These are phyloP conservation scores for Lactarius hatsudake DNA, from an alignment of 768 basidiomycete species.

Conservation along the genomic window DNA sequence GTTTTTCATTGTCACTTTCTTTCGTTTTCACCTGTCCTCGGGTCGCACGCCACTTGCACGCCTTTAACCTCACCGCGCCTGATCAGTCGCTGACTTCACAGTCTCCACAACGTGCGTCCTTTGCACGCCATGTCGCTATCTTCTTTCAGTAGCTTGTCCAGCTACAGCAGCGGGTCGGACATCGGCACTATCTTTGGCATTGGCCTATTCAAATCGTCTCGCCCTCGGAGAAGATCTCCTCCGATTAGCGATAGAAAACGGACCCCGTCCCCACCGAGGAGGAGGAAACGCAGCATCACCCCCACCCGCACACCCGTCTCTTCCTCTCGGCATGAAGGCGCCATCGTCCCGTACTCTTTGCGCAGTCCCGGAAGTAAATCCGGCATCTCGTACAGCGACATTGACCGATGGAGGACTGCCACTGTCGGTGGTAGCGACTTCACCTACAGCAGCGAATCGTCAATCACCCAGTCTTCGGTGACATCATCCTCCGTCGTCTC, in stretches of 20 bases:
- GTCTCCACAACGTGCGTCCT: constrained; percentile 17
- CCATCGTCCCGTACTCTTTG: constrained; percentile 13
- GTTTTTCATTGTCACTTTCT: not conserved
- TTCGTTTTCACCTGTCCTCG: not conserved
- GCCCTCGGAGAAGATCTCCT: constrained; percentile 6
- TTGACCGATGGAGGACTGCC: constrained; percentile 18
- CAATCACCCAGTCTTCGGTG: constrained; percentile 18
- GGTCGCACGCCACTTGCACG: not conserved
- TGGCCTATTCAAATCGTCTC: constrained; percentile 15
- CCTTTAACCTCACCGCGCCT: not conserved
- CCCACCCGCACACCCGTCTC: constrained; percentile 19
- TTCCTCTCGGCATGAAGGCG: constrained; percentile 5
- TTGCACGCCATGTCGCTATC: constrained; percentile 21
- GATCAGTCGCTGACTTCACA: not conserved
- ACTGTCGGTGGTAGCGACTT: constrained; percentile 18
- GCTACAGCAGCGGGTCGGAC: constrained; percentile 26
- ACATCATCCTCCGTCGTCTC: constrained; percentile 17
- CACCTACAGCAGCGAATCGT: constrained; percentile 25
- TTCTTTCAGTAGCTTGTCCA: constrained; percentile 27
- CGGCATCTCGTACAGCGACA: constrained; percentile 20
- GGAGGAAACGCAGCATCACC: constrained; percentile 17
- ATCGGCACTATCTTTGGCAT: constrained; percentile 18
- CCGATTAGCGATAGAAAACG: constrained; percentile 3
- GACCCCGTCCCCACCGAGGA: constrained; percentile 10
- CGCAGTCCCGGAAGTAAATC: constrained; percentile 21